phyloP scores from a whole-genome alignment of 2,329 filamentous ascomycete genomes.

The Colletotrichum sp. region DNA sequence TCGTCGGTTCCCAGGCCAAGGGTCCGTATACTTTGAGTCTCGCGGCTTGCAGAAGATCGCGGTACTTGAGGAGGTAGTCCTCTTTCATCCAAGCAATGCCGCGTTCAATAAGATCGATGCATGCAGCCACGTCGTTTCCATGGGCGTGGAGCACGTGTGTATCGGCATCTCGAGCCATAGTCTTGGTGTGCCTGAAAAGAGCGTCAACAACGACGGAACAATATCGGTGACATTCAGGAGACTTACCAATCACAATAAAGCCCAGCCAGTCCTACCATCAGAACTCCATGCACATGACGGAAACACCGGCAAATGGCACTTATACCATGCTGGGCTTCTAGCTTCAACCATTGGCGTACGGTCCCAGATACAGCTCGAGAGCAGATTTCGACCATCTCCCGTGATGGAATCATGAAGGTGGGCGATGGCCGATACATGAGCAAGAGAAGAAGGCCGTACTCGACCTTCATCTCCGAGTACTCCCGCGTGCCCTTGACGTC shows the following conservation, averaged over 20 bases:
- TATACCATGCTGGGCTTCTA: constrained; percentile 21
- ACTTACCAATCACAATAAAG: constrained; percentile 30
- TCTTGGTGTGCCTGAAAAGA: background rate
- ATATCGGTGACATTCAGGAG: too few relatives aligned
- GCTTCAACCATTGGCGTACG: constrained; percentile 23
- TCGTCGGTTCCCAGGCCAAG: background rate
- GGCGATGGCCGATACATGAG: constrained; percentile 26
- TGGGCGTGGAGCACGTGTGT: background rate
- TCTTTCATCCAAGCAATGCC: background rate
- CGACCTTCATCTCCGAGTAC: constrained; percentile 27
- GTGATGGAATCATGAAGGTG: constrained; percentile 29
- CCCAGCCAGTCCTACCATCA: constrained; percentile 25
- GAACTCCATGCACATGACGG: constrained; percentile 23
- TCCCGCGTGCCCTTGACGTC: constrained; percentile 25
- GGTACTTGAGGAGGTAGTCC: background rate
- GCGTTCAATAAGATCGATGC: constrained; percentile 16
- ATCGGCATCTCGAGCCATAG: background rate
- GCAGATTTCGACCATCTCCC: constrained; percentile 24
- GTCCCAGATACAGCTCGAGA: constrained; percentile 25
- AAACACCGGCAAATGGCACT: constrained; percentile 23
- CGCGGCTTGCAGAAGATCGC: constrained; percentile 17
- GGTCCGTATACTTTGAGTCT: constrained; percentile 20
- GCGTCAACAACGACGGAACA: background rate
- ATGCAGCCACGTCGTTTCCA: constrained; percentile 14
- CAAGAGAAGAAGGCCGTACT: constrained; percentile 26